Evolutionary conservation across 1,139 yeast genomes (phyloP).

Genomic region (Taiozyma sp.): DNA sequence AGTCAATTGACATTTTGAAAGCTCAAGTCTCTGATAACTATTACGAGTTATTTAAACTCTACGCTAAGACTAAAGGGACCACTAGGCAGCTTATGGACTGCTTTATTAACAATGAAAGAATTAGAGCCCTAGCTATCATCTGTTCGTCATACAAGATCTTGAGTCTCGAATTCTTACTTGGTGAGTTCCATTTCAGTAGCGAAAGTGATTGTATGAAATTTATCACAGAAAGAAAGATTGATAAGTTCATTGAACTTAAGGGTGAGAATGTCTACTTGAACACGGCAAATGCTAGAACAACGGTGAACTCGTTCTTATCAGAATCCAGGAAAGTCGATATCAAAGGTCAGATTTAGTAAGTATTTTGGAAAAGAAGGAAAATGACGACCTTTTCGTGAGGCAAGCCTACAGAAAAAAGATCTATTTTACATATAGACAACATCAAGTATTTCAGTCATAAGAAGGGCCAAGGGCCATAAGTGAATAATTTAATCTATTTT

Average conservation of each 20-base stretch:
- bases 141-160: conserved; percentile 59
- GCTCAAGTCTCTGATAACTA: conserved; percentile 46
- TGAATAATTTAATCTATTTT: conserved; percentile 57
- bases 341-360: conserved; percentile 72
- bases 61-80: conserved; percentile 31
- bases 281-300: conserved; percentile 41
- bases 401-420: background rate
- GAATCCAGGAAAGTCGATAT: conserved; percentile 71
- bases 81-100: conserved; percentile 38
- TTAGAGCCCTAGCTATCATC: conserved; percentile 55
- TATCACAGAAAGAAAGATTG: conserved; percentile 37
- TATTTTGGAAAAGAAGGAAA: conserved; percentile 1
- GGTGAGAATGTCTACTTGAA: conserved; percentile 31
- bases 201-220: conserved; percentile 35
- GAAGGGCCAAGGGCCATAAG: conserved; percentile 62
- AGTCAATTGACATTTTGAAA: conserved; percentile 41
- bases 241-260: conserved; percentile 31
- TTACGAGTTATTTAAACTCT: conserved; percentile 44
- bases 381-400: background rate
- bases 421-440: background rate
- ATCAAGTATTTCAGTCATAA: conserved; percentile 10
- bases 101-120: conserved; percentile 51
- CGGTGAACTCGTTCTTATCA: conserved; percentile 40
- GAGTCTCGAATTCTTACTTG: conserved; percentile 38
- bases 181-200: conserved; percentile 43